Evolutionary conservation across 495 filamentous ascomycete genomes (phyloP), one percentile per base, ranked within the genome.

Genomic region (Patellaria atrata): DNA sequence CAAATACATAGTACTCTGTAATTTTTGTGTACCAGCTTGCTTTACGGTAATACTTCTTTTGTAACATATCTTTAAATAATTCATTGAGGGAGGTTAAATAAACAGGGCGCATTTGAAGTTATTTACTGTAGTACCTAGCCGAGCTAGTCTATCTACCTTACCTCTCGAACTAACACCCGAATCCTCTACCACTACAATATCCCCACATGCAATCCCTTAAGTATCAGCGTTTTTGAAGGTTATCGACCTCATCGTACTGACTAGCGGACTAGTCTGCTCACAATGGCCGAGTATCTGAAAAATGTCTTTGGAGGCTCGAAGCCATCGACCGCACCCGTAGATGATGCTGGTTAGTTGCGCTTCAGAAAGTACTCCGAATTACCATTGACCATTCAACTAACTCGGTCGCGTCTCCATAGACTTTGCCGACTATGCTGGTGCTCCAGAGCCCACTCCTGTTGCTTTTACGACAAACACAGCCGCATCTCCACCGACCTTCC

Each of bases 381-480:
- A 29, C 22, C 19, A 22, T 26, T 19, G 24, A 10, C 14, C 24
- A 17, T 23, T 19, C 24, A 35, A n/a, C 15, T 39, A 36, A 43
- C 11, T 17, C 22, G 6, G 21, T 4, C 10, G 16, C 12, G n/a
- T 26, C 26, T 18, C 20, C 35, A 24, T 38, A 67, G 64, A 67
- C 44, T 68, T 68, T 41, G 64, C 62, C 40, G 64, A 67, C 47
- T 67, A 55, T 39, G 61, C 59, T 27, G 45, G 48, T 45, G 44
- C 44, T 27, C 57, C 47, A 14, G 40, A 41, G 17, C 61, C 55
- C 30, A 55, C 51, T 18, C 53, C 51, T 22, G 58, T 47, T 35
- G 67, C 65, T 18, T 54, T 68, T 27, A 44, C 36, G 5, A 28
- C 51, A 10, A 42, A 55, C 17, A 41, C 57, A n/a, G 40, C 57